phyloP scores from a whole-genome alignment of 352 stramenopile species.

The Phytopythium ostracodes region DNA sequence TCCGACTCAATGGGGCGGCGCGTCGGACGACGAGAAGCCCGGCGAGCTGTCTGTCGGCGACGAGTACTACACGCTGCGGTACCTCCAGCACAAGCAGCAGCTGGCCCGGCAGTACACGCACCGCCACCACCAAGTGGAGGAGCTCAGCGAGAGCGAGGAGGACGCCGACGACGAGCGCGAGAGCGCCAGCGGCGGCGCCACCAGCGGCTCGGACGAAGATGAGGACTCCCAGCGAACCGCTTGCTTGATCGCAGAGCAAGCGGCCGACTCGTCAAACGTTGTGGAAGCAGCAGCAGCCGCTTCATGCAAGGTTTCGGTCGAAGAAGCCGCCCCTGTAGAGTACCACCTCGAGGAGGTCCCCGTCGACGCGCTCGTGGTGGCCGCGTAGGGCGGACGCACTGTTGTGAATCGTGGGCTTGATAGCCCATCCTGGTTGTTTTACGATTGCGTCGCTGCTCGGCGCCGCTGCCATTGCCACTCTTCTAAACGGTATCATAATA shows the following conservation, averaged over 20 bases:
- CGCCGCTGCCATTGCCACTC: too few species aligned
- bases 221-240: neutral
- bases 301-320: conserved; percentile 3
- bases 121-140: conserved; percentile 12
- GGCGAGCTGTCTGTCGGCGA: neutral
- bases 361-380: neutral
- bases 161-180: conserved; percentile 8
- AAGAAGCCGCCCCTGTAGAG: conserved; percentile 3
- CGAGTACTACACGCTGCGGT: neutral
- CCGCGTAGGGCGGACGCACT: neutral
- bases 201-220: neutral
- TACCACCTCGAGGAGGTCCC: neutral
- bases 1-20: conserved; percentile 8
- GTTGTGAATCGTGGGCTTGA: neutral
- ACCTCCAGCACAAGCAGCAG: conserved; percentile 2
- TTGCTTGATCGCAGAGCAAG: neutral
- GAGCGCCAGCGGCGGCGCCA: neutral
- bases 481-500: neutral
- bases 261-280: neutral
- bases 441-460: too few species aligned
- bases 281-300: neutral
- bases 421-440: neutral
- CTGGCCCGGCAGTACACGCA: conserved; percentile 1
- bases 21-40: conserved; percentile 8
- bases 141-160: conserved; percentile 13